These are phyloP conservation scores for Diplogelasinospora grovesii DNA, from an alignment of 495 filamentous ascomycete genomes.

Conservation along the genomic window DNA sequence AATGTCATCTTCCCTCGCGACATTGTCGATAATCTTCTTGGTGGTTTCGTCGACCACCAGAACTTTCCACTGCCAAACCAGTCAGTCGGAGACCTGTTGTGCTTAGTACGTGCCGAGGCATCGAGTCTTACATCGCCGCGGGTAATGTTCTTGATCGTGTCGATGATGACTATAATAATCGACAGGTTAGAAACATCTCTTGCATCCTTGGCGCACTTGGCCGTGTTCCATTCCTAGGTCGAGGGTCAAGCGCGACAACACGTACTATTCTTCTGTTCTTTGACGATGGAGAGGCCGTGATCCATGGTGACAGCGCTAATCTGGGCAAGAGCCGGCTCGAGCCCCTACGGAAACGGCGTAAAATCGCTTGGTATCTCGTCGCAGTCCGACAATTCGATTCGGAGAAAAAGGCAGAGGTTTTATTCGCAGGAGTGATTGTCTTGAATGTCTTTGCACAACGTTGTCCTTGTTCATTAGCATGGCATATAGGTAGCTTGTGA, in stretches of 20 bases:
- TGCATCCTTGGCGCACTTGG: no score
- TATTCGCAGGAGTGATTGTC: no score
- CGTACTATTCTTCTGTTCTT: conserved; percentile 31
- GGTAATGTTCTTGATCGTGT: conserved; percentile 48
- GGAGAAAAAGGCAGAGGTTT: no score
- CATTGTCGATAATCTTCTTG: conserved; percentile 76
- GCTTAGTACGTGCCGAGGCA: no score
- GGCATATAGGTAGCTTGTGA: no score
- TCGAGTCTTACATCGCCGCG: conserved; percentile 43
- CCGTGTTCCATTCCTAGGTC: background rate
- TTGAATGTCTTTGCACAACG: no score
- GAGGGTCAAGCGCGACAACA: no score
- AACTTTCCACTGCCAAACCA: conserved; percentile 97
- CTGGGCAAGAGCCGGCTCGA: conserved; percentile 12
- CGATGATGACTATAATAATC: conserved; percentile 37
- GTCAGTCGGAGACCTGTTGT: no score
- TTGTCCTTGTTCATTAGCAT: no score
- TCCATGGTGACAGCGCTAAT: conserved; percentile 20
- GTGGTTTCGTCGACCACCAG: conserved; percentile 77
- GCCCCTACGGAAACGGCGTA: background rate
- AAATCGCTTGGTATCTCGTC: no score
- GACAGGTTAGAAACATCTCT: conserved; percentile 1
- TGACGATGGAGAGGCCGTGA: conserved; percentile 26
- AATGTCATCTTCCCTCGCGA: conserved; percentile 88
- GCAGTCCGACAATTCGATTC: no score